These are phyloP conservation scores for Penicillium chermesinum DNA, from an alignment of 495 filamentous ascomycete species.

Conservation along the genomic window DNA sequence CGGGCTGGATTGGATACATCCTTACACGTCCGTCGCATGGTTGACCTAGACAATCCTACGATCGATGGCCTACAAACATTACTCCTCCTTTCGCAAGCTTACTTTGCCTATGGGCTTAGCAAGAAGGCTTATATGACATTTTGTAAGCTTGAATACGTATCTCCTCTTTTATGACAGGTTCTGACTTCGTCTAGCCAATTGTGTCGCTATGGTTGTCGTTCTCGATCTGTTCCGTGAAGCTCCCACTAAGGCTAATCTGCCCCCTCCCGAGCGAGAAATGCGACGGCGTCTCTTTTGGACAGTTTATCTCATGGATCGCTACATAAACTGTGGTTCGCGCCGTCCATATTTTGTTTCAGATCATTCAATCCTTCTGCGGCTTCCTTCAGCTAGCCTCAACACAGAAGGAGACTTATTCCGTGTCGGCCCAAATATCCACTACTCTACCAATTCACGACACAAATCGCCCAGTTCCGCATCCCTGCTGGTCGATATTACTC, in stretches of 20 bases:
- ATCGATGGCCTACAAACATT: constrained; percentile 71
- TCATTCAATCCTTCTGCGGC: constrained; percentile 63
- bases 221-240: constrained; percentile 71
- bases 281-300: constrained; percentile 76
- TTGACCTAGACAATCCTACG: constrained; percentile 74
- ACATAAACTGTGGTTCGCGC: constrained; percentile 70
- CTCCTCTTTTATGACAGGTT: neutral
- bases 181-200: constrained; percentile 50
- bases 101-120: constrained; percentile 69
- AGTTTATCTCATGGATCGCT: constrained; percentile 77
- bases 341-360: constrained; percentile 72
- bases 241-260: constrained; percentile 50
- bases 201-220: constrained; percentile 74
- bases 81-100: constrained; percentile 68
- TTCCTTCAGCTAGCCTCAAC: constrained; percentile 57
- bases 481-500: constrained; percentile 75
- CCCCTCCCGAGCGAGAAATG: constrained; percentile 63
- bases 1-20: constrained; percentile 62
- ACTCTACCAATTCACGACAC: constrained; percentile 58
- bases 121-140: constrained; percentile 84
- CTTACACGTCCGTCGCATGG: constrained; percentile 55
- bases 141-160: constrained; percentile 41
- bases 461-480: constrained; percentile 64
- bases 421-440: constrained; percentile 64
- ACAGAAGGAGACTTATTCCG: constrained; percentile 74